A percentile compares a stretch with the other conserved stretches of the same genome.
Conservation (phyloP, 768 basidiomycete genomes). For the Candolleomyces aberdarensis region DNA sequence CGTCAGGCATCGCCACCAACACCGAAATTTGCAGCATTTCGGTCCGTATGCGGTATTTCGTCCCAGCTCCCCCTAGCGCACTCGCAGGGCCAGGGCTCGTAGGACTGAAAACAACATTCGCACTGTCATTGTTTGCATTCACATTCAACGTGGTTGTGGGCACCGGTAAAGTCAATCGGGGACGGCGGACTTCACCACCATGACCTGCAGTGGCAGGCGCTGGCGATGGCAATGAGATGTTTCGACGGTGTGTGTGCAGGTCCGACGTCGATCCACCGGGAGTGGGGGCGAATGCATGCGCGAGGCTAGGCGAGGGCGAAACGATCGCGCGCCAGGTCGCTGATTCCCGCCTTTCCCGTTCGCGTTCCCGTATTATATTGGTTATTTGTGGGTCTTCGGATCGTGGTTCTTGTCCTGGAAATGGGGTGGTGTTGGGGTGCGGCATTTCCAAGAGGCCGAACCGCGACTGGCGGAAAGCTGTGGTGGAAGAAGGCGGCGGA, state of each 20-base stretch:
- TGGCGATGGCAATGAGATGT: no score
- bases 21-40: conserved; percentile 53
- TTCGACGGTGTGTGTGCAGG: no score
- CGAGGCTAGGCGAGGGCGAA: conserved; percentile 5
- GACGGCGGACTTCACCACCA: no score
- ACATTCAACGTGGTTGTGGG: no score
- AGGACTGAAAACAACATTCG: no score
- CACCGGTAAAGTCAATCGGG: no score
- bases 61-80: background rate
- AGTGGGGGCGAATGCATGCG: background rate
- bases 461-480: background rate
- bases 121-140: no score
- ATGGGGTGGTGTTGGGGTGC: background rate
- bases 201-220: no score
- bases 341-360: conserved; percentile 4
- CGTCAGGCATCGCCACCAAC: conserved; percentile 55
- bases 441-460: background rate
- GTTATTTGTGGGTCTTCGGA: background rate
- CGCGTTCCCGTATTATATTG: background rate
- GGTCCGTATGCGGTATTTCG: conserved; percentile 21
- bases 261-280: background rate
- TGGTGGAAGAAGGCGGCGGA: no score
- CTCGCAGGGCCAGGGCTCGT: background rate
- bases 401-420: background rate
- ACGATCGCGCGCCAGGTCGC: conserved; percentile 5